Percentiles rank a stretch among this genome's conserved stretches.
phyloP scores from a whole-genome alignment of 163 green algal species.

The Scenedesmus sp. region DNA sequence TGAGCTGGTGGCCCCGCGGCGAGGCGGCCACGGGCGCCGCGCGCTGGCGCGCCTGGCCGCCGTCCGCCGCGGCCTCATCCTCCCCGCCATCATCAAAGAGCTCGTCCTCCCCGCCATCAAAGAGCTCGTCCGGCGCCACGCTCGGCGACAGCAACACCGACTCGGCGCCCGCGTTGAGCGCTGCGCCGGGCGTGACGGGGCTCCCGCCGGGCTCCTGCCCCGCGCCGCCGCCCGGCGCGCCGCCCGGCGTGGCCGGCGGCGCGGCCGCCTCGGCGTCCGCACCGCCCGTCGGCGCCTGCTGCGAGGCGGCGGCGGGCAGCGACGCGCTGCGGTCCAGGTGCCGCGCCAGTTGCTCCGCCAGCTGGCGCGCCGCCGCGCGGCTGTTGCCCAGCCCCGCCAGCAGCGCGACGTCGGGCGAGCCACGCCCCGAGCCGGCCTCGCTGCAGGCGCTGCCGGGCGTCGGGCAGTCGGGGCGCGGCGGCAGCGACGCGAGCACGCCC shows the following conservation, averaged over 20 bases:
- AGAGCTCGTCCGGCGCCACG: conserved; percentile 11
- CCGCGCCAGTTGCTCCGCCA: conserved; percentile 26
- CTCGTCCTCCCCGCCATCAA: neutral
- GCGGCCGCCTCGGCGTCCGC: neutral
- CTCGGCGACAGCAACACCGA: conserved; percentile 33
- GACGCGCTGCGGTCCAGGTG: conserved; percentile 22
- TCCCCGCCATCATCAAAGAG: neutral
- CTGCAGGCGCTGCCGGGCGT: conserved; percentile 31
- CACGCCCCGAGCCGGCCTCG: neutral
- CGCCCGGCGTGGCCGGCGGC: neutral
- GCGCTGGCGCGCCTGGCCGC: too few relatives aligned
- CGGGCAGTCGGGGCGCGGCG: conserved; percentile 11
- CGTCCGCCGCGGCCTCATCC: neutral
- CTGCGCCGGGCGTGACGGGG: conserved; percentile 18
- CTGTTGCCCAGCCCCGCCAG: conserved; percentile 28
- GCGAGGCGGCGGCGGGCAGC: neutral
- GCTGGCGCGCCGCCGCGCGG: conserved; percentile 5
- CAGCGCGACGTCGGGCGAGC: conserved; percentile 16
- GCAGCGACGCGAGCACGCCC: too few relatives aligned
- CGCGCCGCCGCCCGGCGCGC: neutral
- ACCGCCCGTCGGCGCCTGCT: too few relatives aligned
- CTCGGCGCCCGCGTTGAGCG: conserved; percentile 20
- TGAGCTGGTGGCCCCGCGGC: conserved; percentile 18
- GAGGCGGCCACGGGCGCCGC: neutral
- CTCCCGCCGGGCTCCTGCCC: neutral